phyloP scores from a whole-genome alignment of 768 basidiomycete genomes.

The Tephrocybe sp. region DNA sequence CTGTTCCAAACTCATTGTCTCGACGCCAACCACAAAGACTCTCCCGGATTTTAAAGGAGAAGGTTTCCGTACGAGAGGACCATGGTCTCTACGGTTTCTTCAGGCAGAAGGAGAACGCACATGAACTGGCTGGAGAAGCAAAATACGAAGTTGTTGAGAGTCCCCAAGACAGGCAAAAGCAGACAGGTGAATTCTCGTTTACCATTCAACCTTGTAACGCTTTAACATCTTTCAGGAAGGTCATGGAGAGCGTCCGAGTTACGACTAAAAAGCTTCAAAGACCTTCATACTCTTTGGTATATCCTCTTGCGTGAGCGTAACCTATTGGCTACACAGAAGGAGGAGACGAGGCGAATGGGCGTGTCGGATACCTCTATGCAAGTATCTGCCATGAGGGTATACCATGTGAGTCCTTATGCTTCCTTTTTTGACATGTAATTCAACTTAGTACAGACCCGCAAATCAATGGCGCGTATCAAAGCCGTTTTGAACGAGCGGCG shows the following conservation, averaged over 20 bases:
- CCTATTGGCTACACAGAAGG: conserved; percentile 83
- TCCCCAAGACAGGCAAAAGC: conserved; percentile 25
- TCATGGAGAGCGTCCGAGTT: conserved; percentile 87
- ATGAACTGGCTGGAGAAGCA: conserved; percentile 41
- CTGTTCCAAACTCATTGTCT: conserved; percentile 6
- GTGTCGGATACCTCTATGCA: conserved; percentile 30
- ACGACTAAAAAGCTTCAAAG: conserved; percentile 86
- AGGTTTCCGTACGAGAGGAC: conserved; percentile 44
- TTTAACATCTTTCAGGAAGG: conserved; percentile 60
- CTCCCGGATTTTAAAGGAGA: conserved; percentile 16
- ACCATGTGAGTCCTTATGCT: conserved; percentile 37
- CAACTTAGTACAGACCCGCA: conserved; percentile 62
- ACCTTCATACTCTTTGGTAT: conserved; percentile 96
- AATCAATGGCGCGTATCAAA: conserved; percentile 97
- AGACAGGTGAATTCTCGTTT: conserved; percentile 26
- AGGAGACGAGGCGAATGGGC: conserved; percentile 70
- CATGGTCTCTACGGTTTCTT: conserved; percentile 84
- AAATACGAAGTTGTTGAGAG: conserved; percentile 50
- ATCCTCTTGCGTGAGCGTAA: conserved; percentile 87
- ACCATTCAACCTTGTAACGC: neutral
- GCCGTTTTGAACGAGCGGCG: conserved; percentile 89
- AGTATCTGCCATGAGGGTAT: conserved; percentile 36
- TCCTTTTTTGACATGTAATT: neutral
- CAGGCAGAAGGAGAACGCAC: conserved; percentile 49
- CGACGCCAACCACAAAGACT: conserved; percentile 7